Percentiles rank a stretch among this genome's conserved stretches.
Conservation (phyloP, 2,329 filamentous ascomycete genomes). For the Lasiodiplodia sp. region DNA sequence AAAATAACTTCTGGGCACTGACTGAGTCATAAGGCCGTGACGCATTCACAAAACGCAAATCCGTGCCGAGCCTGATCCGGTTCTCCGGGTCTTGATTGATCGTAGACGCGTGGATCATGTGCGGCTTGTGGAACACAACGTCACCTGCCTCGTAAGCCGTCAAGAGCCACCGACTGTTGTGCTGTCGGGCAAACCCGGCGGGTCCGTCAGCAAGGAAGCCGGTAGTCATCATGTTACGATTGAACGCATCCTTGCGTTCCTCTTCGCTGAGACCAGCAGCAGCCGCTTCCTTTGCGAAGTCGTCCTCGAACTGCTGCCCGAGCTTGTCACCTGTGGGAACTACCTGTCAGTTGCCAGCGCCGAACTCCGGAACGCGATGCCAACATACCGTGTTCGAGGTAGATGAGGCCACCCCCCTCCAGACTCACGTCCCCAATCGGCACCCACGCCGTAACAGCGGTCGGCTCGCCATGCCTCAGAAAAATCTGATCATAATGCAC, state of each 20-base stretch:
- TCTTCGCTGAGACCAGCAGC: constrained; percentile 59
- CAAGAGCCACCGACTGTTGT: constrained; percentile 55
- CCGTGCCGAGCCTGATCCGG: constrained; percentile 62
- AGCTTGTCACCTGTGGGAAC: constrained; percentile 49
- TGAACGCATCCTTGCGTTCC: constrained; percentile 55
- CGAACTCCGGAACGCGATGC: background rate
- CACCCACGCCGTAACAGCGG: constrained; percentile 64
- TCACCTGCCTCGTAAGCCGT: constrained; percentile 63
- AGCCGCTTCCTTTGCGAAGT: constrained; percentile 58
- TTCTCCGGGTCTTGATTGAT: constrained; percentile 61
- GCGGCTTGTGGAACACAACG: constrained; percentile 50
- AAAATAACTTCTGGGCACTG: no score
- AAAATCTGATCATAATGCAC: constrained; percentile 70
- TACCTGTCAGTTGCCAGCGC: constrained; percentile 13
- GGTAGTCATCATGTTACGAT: constrained; percentile 65
- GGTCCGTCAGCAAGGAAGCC: constrained; percentile 62
- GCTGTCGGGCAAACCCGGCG: constrained; percentile 46
- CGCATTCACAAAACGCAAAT: constrained; percentile 62
- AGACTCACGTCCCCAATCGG: constrained; percentile 62
- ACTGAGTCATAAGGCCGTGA: constrained; percentile 56
- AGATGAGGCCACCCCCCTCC: constrained; percentile 65
- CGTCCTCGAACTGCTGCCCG: constrained; percentile 58
- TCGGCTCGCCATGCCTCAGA: constrained; percentile 61
- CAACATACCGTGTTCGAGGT: constrained; percentile 58
- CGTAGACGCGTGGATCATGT: constrained; percentile 63